These are phyloP conservation scores for Nemophila menziesii DNA, from an alignment of 257 asterid species.

Conservation along the genomic window DNA sequence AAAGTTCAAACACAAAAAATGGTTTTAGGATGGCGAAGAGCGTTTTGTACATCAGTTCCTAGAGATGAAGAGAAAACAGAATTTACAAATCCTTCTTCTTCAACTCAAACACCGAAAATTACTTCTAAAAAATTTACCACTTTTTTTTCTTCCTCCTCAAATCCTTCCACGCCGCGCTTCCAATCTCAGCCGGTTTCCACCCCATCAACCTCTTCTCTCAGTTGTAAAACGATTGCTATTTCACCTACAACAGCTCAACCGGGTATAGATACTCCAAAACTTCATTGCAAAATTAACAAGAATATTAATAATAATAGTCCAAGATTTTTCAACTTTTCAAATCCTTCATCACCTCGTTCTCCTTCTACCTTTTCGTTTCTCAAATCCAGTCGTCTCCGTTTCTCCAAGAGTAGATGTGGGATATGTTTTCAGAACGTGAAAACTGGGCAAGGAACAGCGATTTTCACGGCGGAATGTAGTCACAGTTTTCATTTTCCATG, in stretches of 20 bases:
- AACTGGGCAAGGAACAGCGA: conserved; percentile 82
- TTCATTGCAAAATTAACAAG: conserved; percentile 47
- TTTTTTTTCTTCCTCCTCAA: conserved; percentile 56
- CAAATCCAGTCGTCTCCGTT: conserved; percentile 44
- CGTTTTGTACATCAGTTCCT: conserved; percentile 81
- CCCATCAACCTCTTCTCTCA: conserved; percentile 38
- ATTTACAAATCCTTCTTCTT: conserved; percentile 15
- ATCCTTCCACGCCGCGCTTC: conserved; percentile 77
- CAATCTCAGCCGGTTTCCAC: conserved; percentile 39
- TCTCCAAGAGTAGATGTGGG: conserved; percentile 76
- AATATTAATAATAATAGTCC: conserved; percentile 20
- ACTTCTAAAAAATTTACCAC: conserved; percentile 35
- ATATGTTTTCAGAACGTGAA: conserved; percentile 56
- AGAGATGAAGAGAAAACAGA: conserved; percentile 39
- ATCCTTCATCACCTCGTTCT: conserved; percentile 88
- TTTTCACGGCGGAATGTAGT: conserved; percentile 97
- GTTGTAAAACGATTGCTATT: conserved; percentile 5
- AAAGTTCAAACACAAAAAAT: conserved; percentile 17
- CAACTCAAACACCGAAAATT: conserved; percentile 29
- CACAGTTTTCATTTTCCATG: conserved; percentile 90
- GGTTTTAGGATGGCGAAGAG: conserved; percentile 93
- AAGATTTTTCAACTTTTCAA: conserved; percentile 49
- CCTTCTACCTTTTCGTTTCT: conserved; percentile 73
- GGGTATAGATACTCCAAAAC: conserved; percentile 34
- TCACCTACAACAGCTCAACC: conserved; percentile 5